These are phyloP conservation scores for Aspergillus chevalieri DNA, from an alignment of 2,329 filamentous ascomycete genomes.

Conservation along the genomic window DNA sequence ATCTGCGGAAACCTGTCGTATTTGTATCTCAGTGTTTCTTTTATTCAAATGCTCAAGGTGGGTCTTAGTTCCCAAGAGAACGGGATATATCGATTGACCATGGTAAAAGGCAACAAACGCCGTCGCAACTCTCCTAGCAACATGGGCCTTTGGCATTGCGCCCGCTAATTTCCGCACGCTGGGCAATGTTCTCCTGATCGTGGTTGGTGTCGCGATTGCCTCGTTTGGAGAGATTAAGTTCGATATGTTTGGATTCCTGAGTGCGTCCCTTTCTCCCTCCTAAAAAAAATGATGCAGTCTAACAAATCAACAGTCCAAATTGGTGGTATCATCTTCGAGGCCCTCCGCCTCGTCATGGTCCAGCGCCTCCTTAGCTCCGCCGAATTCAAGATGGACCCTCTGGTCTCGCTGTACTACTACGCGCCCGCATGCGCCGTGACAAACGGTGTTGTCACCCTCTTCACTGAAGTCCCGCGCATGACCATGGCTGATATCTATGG, in stretches of 20 bases:
- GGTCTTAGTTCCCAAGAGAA: constrained; percentile 22
- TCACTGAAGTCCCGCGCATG: constrained; percentile 63
- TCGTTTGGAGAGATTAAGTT: constrained; percentile 96
- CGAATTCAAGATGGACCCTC: constrained; percentile 81
- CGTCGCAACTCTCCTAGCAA: constrained; percentile 85
- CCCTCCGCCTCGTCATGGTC: constrained; percentile 76
- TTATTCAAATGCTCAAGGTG: constrained; percentile 99
- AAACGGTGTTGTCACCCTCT: constrained; percentile 65
- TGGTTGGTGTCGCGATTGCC: constrained; percentile 88
- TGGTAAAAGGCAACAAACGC: constrained; percentile 69
- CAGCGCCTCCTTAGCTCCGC: constrained; percentile 71
- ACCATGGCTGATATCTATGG: constrained; percentile 59
- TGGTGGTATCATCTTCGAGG: constrained; percentile 73
- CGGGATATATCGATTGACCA: constrained; percentile 2
- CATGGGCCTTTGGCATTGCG: constrained; percentile 80
- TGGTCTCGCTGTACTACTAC: constrained; percentile 86
- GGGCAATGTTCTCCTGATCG: constrained; percentile 89
- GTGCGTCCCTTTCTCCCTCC: too few species aligned
- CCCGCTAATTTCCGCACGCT: constrained; percentile 80
- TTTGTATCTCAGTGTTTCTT: constrained; percentile 86
- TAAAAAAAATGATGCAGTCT: too few species aligned
- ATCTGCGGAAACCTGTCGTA: constrained; percentile 96
- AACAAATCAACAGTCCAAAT: constrained; percentile 50
- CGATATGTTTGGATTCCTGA: constrained; percentile 54
- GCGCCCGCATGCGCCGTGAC: constrained; percentile 76